Evolutionary conservation across 371 early-diverging fungal species (phyloP), one percentile per base, ranked within the genome.

Genomic region (Coemansia sp.): DNA sequence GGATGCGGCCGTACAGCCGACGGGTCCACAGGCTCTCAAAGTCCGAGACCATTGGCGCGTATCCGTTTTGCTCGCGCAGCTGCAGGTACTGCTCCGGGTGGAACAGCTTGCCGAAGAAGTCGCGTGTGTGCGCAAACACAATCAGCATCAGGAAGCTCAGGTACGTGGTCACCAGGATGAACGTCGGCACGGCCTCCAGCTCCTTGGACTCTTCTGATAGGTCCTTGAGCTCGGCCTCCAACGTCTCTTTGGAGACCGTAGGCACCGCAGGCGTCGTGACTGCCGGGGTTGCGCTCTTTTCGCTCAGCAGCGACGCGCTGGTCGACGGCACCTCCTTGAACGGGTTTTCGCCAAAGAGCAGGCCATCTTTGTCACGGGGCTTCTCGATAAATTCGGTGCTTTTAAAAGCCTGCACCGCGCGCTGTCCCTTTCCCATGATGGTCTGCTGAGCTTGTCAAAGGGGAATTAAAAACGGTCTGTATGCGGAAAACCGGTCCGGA

Each of bases 1-100:
- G 86, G 73, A 98, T 97, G 57, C 99, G 88, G 55, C 85, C 79
- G 79, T 98, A 99, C 53, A 99, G 81, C 60, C 96, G 88, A 57
- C 99, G 85, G 54, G 91, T 92, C 84, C 95, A 99, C 82, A 99
- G 95, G 68, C 94, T 94, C 70, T 99, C 95, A 85, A 98, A 93
- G 74, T 95, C 94, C 57, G 93, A 88, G 59, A 92, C 88, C 69
- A 95, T 71, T 65, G 99, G 91, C 41, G 98, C 95, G 81, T 88
- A 87, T 40, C 94, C 92, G 79, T 93, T 84, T 69, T 84, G 85
- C 66, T 75, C 84, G 35, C 82, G 82, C 68, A 95, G 80, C 70
- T 92, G 87, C 53, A 77, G 63, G 75, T 90, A 94, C 48, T 83
- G 82, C 57, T 84, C 78, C n/a, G 86, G 84, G 54, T 84, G 82